Conservation (phyloP, 2,329 filamentous ascomycete species). For the Nemania sp. region DNA sequence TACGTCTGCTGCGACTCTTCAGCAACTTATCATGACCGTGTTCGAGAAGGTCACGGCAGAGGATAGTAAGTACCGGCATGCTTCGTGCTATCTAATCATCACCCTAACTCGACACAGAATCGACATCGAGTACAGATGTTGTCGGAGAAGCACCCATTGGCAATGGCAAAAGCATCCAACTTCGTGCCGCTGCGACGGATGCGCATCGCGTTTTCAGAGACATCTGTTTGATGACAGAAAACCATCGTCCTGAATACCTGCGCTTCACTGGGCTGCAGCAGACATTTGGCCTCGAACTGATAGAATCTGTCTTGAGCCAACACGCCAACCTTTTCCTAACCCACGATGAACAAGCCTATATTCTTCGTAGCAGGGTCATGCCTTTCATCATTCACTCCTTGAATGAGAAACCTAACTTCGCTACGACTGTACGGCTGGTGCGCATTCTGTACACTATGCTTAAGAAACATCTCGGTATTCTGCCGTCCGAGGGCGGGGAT, state of each 20-base stretch:
- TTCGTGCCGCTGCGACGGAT: conserved; percentile 79
- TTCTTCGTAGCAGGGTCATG: conserved; percentile 77
- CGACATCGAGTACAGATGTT: conserved; percentile 54
- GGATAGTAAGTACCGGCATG: conserved; percentile 64
- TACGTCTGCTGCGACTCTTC: conserved; percentile 92
- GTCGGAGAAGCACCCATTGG: conserved; percentile 70
- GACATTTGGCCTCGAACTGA: conserved; percentile 85
- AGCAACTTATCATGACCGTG: conserved; percentile 88
- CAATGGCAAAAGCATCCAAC: conserved; percentile 61
- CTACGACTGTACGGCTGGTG: conserved; percentile 78
- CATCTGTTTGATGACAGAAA: conserved; percentile 83
- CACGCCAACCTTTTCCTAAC: conserved; percentile 78
- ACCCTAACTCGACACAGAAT: conserved; percentile 40
- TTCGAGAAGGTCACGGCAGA: conserved; percentile 89
- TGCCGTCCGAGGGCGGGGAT: conserved; percentile 80
- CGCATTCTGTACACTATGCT: conserved; percentile 83
- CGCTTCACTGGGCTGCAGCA: conserved; percentile 76
- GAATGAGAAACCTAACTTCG: conserved; percentile 77
- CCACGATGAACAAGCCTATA: conserved; percentile 79
- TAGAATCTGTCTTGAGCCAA: conserved; percentile 86
- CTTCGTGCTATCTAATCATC: background rate
- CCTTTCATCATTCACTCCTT: conserved; percentile 79
- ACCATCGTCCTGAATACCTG: conserved; percentile 80
- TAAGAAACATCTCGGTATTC: conserved; percentile 72
- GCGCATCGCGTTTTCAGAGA: conserved; percentile 89